Evolutionary conservation across 2,329 filamentous ascomycete species (phyloP), one percentile per base, ranked within the genome.

Genomic region (Truncatella angustata): DNA sequence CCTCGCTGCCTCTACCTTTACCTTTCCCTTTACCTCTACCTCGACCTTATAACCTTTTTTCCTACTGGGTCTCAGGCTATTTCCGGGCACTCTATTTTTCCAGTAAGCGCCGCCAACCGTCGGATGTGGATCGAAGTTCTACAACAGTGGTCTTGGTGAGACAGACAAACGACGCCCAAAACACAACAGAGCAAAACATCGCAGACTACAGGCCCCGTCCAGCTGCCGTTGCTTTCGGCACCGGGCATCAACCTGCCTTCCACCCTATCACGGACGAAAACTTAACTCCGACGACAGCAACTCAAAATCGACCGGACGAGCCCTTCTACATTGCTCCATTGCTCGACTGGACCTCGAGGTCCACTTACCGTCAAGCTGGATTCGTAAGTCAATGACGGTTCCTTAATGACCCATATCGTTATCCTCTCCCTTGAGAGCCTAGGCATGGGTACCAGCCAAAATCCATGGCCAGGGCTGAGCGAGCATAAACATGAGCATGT

Each of bases 291-390:
- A 9, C 14, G 7, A 7, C 28, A 14, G 7, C 7, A 32, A 14
- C 28, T 32, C 14, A 14, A 32, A 14, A 7, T 32, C 14, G 28
- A 32, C 7, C 14, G 28, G 28, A 32, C 28, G 28, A 7, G 28
- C 28, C 7, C 7, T 9, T 32, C 14, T 32, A 32, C 28, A n/a
- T 14, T 9, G 28, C 7, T 32, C 14, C 14, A 32, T 14, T 32
- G 28, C 50, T 54, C 60, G 64, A 58, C 61, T 54, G 61, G 64
- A 58, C 61, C 64, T 54, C 35, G 42, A 49, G 64, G 64, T 65
- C 64, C 63, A 56, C 63, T 62, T 61, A 61, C 60, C 60, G 60
- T 65, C 64, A 66, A 65, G 58, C 61, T 67, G 64, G 64, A 67
- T 50, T 65, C 64, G 64, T 67, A 63, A 67, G 64, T 67, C 35